Conservation (phyloP, 345 rosid genomes). For the Aquilaria yunnanensis region DNA sequence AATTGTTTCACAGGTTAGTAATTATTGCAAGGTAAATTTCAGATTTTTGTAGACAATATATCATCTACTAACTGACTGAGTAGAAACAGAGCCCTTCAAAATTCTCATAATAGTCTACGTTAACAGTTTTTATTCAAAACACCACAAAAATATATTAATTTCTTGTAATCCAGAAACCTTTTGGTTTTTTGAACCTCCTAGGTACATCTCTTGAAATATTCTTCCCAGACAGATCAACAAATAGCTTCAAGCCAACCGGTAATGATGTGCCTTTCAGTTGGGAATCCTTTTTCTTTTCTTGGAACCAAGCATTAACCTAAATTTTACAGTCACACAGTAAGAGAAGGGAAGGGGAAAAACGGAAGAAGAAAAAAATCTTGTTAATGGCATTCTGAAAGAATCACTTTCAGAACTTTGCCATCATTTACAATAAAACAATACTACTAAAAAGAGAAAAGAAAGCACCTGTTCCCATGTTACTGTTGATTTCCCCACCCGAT, state of each 20-base stretch:
- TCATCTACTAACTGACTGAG: too few relatives aligned
- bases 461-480: slow-evolving; percentile 67
- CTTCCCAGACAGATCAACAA: slow-evolving; percentile 36
- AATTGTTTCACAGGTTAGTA: too few relatives aligned
- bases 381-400: too few relatives aligned
- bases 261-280: slow-evolving; percentile 16
- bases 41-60: too few relatives aligned
- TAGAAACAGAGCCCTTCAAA: too few relatives aligned
- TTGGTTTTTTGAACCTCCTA: slow-evolving; percentile 22
- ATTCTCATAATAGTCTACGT: too few relatives aligned
- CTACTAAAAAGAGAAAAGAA: slow-evolving; percentile 4
- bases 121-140: too few relatives aligned
- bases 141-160: too few relatives aligned
- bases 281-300: slow-evolving; percentile 32
- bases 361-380: not conserved
- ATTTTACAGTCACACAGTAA: slow-evolving; percentile 11
- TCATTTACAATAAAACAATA: not conserved
- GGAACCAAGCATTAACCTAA: slow-evolving; percentile 69
- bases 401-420: too few relatives aligned
- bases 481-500: slow-evolving; percentile 45
- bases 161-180: slow-evolving; percentile 29
- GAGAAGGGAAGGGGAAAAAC: not conserved
- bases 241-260: slow-evolving; percentile 27
- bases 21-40: too few relatives aligned
- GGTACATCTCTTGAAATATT: slow-evolving; percentile 11